phyloP scores from a whole-genome alignment of 106 monocot genomes.

The Dendrobium chrysotoxum region DNA sequence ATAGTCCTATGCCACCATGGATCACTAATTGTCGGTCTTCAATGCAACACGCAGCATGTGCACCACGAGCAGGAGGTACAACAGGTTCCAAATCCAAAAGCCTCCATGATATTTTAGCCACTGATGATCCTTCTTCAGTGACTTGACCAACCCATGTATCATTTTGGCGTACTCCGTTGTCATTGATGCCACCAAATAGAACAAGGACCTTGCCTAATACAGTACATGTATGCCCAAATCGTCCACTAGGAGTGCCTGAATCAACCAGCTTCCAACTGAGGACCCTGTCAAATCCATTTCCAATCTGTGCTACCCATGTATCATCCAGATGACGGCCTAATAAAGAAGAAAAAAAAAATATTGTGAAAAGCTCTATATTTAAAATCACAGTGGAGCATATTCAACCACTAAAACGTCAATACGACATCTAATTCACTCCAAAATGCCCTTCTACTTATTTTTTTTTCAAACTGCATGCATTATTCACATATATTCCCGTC shows the following conservation, averaged over 20 bases:
- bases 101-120: conserved; percentile 51
- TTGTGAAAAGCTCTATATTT: neutral
- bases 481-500: too few relatives aligned
- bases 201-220: conserved; percentile 38
- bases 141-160: conserved; percentile 80
- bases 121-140: conserved; percentile 13
- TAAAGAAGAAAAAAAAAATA: conserved; percentile 1
- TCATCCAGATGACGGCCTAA: conserved; percentile 96
- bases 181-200: conserved; percentile 91
- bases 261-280: conserved; percentile 54
- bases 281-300: conserved; percentile 24
- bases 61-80: conserved; percentile 76
- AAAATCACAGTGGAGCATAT: neutral
- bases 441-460: neutral
- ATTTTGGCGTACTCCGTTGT: conserved; percentile 66
- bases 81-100: conserved; percentile 46
- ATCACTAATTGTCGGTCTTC: conserved; percentile 46
- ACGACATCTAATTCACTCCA: too few relatives aligned
- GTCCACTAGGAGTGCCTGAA: conserved; percentile 70
- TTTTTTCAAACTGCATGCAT: neutral
- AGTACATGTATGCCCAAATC: conserved; percentile 85
- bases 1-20: conserved; percentile 71
- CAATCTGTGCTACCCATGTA: conserved; percentile 72
- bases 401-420: neutral
- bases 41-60: conserved; percentile 64